Evolutionary conservation across 495 filamentous ascomycete species (phyloP), one percentile per base, ranked within the genome.

Genomic region (Neurospora sp.): DNA sequence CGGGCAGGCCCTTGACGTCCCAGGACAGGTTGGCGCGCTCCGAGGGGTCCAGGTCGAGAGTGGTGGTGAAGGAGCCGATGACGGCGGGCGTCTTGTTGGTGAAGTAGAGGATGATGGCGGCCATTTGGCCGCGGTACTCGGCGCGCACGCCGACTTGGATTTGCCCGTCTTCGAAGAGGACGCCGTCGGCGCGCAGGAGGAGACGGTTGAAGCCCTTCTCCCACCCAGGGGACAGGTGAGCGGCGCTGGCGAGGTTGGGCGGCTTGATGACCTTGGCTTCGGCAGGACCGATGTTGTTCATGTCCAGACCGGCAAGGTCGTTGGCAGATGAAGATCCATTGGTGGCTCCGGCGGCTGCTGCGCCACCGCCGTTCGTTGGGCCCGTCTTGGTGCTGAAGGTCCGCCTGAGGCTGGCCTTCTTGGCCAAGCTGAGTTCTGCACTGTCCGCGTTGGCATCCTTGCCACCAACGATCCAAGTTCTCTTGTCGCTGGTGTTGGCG

Each of bases 401-500:
- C 70, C 96, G 92, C 81, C 94, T 96, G 48, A 97, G 87, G 34
- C 92, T 92, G 10, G 90, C 90, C 72, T 90, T 90, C 81, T 95
- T 94, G 69, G 90, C 92, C 79, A 98, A 86, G 54, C 89, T 90
- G 74, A 96, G 88, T 79, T 96, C 94, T 59, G 90, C 88, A 72
- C 88, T 85, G 77, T 97, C 93, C 1, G 88, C 85, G 79, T 97
- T 97, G 54, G 95, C 94, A 78, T 94, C 94, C 84, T 95, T 97
- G 69, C 94, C 95, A 69, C 94, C 94, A 40, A 98, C 92, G 34
- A 97, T 91, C 94, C 95, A 99, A 0, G 96, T 98, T 73, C 96
- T 88, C 83, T 94, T 97, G 80, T 98, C 96, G 77, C 91, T 95
- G 4, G 93, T 94, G 66, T 91, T 90, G 24, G 92, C 92, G 76